These are phyloP conservation scores for Lachnellula subtilissima DNA, from an alignment of 2,329 filamentous ascomycete species.

Conservation along the genomic window DNA sequence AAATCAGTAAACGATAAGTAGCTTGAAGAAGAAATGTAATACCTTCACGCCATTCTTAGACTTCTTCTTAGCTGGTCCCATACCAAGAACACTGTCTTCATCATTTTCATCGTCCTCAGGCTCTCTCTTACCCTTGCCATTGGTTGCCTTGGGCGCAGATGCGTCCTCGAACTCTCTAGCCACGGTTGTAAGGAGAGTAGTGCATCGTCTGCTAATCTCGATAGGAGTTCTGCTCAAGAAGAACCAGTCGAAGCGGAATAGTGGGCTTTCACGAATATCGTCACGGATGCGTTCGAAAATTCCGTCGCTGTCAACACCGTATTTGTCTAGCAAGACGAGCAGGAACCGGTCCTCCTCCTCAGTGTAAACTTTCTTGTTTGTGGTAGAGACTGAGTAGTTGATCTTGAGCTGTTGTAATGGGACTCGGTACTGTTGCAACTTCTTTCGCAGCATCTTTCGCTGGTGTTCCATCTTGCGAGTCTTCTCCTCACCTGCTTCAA, in stretches of 20 bases:
- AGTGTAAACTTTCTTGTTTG: slow-evolving; percentile 99
- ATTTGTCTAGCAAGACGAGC: slow-evolving; percentile 85
- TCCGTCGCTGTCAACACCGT: slow-evolving; percentile 84
- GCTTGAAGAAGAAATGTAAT: slow-evolving; percentile 11
- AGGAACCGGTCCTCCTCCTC: slow-evolving; percentile 97
- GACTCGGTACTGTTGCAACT: slow-evolving; percentile 95
- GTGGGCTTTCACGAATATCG: slow-evolving; percentile 86
- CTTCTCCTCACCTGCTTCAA: slow-evolving; percentile 90
- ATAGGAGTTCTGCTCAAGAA: slow-evolving; percentile 91
- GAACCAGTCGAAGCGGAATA: slow-evolving; percentile 99
- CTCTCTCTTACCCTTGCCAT: slow-evolving; percentile 70
- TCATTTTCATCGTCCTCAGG: slow-evolving; percentile 78
- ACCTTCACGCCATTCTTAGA: slow-evolving; percentile 78
- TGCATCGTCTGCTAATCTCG: slow-evolving; percentile 88
- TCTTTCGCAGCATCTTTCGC: slow-evolving; percentile 87
- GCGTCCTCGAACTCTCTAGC: slow-evolving; percentile 85
- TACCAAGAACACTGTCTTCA: slow-evolving; percentile 73
- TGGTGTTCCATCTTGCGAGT: slow-evolving; percentile 86
- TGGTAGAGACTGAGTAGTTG: slow-evolving; percentile 97
- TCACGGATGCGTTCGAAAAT: slow-evolving; percentile 95
- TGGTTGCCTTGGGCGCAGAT: slow-evolving; percentile 44
- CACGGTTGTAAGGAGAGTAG: slow-evolving; percentile 88
- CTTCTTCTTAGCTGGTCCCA: slow-evolving; percentile 91
- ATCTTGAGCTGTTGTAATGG: slow-evolving; percentile 97
- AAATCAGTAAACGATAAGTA: slow-evolving; percentile 15